Base-by-base conservation (phyloP, 352 stramenopile genomes). In the Elongisporangium anandrum region DNA sequence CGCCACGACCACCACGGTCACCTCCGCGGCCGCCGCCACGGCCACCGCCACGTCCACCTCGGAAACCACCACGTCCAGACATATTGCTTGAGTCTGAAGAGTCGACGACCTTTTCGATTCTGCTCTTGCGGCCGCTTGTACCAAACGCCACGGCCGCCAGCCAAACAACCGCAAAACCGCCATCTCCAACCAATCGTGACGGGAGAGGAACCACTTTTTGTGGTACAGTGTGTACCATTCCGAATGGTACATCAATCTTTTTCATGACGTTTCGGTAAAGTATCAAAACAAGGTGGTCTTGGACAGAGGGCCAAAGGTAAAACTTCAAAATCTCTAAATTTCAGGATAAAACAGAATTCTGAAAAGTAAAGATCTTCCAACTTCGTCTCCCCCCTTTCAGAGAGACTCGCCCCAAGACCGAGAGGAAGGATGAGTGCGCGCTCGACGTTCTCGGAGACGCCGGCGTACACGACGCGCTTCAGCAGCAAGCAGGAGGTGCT, bases 381-480 rank as follows among this genome's bases (percentile, higher is more conserved):
- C 29, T 41, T 41, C 5, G 29, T 41, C 29, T 41, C 29, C 29
- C 29, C 29, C 29, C 29, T 41, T 41, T 41, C 4, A 41, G 29
- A 41, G 29, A 41, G 29, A 41, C 29, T 41, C 29, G 29, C 29
- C 29, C 29, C 29, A 41, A 41, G 5, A 41, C 29, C 29, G 29
- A 41, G 52, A 59, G 50, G 62, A 54, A 57, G 48, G 29, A 90
- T 90, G 83, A 92, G 83, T 62, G 70, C 75, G 16, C 75, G 81
- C 57, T 88, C 79, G 56, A 88, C 83, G 47, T 90, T 92, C 68
- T 87, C 81, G 54, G 77, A 92, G 68, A 87, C 81, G 23, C 83
- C 83, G 20, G 71, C 75, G 56, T 90, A 89, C 66, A 70, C 64
- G 9, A 65, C 63, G 61, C 66, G 59, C 48, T 56, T 69, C 24